A percentile compares a stretch with the other conserved stretches of the same genome.
phyloP scores from a whole-genome alignment of 1,284 basidiomycete genomes.

The Leccinum cinnamomeum region DNA sequence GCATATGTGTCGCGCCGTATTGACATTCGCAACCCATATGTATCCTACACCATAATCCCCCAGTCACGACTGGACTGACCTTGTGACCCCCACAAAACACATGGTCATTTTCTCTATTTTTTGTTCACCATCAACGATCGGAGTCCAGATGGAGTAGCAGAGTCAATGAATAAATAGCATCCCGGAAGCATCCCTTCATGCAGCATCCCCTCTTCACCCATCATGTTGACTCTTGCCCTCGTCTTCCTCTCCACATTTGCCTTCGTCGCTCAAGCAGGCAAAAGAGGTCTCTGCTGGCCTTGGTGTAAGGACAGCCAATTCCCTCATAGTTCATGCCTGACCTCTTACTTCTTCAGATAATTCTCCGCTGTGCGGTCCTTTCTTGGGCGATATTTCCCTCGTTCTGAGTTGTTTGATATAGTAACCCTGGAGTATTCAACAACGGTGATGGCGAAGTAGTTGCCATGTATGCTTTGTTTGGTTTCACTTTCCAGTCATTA shows the following conservation, averaged over 20 bases:
- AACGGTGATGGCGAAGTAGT: conserved; percentile 33
- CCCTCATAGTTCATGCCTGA: conserved; percentile 3
- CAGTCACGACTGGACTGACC: not conserved
- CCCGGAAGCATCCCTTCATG: not conserved
- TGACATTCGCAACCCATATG: not conserved
- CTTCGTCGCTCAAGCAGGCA: conserved; percentile 21
- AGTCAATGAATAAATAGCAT: not conserved
- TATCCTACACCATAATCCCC: not conserved
- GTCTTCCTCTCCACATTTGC: conserved; percentile 17
- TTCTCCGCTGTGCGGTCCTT: conserved; percentile 17
- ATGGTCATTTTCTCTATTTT: not conserved
- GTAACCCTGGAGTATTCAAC: conserved; percentile 34
- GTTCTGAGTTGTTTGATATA: conserved; percentile 13
- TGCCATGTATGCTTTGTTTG: conserved; percentile 30
- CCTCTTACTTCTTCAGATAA: conserved; percentile 16
- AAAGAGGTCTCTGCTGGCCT: conserved; percentile 26
- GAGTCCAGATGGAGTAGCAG: not conserved
- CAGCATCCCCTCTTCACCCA: not conserved
- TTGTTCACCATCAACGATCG: not conserved
- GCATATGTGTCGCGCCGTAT: not conserved
- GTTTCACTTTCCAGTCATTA: not conserved
- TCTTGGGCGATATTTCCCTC: not conserved
- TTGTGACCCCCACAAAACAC: not conserved
- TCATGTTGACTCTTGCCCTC: conserved; percentile 11
- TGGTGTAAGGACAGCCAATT: conserved; percentile 21